phyloP scores from a whole-genome alignment of 2,329 filamentous ascomycete genomes.

The Diaporthe destruens region DNA sequence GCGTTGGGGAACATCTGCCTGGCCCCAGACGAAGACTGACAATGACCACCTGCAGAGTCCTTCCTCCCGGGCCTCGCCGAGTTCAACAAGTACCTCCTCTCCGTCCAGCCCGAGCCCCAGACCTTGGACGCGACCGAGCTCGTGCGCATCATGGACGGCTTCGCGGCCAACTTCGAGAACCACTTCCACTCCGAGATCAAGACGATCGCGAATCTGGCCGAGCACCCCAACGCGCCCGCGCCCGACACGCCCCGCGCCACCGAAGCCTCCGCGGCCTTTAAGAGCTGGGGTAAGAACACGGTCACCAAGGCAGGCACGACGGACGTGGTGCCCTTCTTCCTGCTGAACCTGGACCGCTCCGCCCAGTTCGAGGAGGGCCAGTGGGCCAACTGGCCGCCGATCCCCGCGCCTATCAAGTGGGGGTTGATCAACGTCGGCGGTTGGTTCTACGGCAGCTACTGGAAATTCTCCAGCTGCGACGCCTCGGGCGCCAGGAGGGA shows the following conservation, averaged over 20 bases:
- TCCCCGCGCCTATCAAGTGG: conserved; percentile 72
- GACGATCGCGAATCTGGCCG: conserved; percentile 63
- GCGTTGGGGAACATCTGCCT: conserved; percentile 39
- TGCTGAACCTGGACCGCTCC: conserved; percentile 72
- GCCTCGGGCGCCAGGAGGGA: conserved; percentile 63
- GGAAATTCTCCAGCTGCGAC: conserved; percentile 76
- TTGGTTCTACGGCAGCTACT: conserved; percentile 67
- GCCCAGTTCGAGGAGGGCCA: conserved; percentile 64
- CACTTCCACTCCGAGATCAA: conserved; percentile 69
- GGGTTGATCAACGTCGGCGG: conserved; percentile 70
- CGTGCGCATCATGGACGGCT: conserved; percentile 62
- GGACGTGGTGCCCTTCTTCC: conserved; percentile 74
- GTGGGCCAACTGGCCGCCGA: conserved; percentile 75
- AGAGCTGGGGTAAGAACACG: conserved; percentile 72
- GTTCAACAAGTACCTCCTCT: conserved; percentile 65
- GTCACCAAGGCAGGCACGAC: conserved; percentile 70
- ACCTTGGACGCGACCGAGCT: conserved; percentile 61
- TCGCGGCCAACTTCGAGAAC: conserved; percentile 63
- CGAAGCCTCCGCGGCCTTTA: conserved; percentile 64
- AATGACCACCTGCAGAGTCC: conserved; percentile 49
- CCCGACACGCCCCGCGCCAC: conserved; percentile 59
- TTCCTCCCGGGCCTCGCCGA: conserved; percentile 65
- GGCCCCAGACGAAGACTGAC: conserved; percentile 15
- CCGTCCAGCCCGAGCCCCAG: conserved; percentile 53
- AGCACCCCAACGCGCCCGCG: conserved; percentile 64